These are phyloP conservation scores for Plasmodium knowlesi DNA, from an alignment of 169 alveolate species.

Conservation along the genomic window DNA sequence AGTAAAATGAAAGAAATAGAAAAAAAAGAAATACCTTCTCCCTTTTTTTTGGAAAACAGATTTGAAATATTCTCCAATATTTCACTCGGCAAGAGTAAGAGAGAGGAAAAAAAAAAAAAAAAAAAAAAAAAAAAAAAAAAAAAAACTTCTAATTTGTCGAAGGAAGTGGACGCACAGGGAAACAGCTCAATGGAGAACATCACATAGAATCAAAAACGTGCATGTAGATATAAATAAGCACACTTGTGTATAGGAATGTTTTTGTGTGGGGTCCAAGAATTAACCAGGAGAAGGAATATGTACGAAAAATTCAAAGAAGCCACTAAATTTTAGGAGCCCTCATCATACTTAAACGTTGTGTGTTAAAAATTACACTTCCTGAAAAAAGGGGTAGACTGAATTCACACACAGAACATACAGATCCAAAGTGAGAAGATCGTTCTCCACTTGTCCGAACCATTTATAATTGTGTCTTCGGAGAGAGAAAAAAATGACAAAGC, in stretches of 20 bases:
- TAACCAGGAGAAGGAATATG: not conserved
- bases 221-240: conserved; percentile 6
- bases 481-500: not conserved
- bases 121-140: not conserved
- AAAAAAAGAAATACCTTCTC: not conserved
- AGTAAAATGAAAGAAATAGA: not conserved
- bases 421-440: not conserved
- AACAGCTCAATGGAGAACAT: not conserved
- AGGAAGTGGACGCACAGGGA: not conserved
- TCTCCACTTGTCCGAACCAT: not conserved
- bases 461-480: not conserved
- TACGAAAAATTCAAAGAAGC: not conserved
- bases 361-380: not conserved
- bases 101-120: not conserved
- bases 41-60: not conserved
- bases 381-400: not conserved
- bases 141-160: not conserved
- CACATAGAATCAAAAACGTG: not conserved
- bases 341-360: not conserved
- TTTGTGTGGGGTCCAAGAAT: not conserved
- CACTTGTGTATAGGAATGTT: not conserved
- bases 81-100: not conserved
- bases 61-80: not conserved
- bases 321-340: not conserved
- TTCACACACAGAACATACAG: not conserved